Base-by-base conservation (phyloP, 75 land plant genomes). In the Pinus albicaulis region DNA sequence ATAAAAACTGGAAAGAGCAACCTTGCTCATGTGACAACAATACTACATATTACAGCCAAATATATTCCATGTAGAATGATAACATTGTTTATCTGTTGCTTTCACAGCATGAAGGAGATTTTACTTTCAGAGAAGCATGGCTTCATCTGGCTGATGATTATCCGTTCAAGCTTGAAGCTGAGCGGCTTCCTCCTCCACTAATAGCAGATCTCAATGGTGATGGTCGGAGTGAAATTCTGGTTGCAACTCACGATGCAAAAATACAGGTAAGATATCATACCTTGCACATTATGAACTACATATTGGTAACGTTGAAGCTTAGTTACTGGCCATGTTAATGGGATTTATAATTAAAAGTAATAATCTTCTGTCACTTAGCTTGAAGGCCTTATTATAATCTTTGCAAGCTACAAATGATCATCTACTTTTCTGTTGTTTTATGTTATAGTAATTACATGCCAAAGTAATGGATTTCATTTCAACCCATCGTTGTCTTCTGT, bases 161-260 rank as follows among this genome's bases (percentile, higher is more conserved):
- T 69, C 93, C 95, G 3, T 85, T 96, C 55, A 90, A 90, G 77
- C 89, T 87, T 72, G 99, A 96, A 59, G 90, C 90, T 11, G 98
- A 96, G 70, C 91, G 93, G 24, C 90, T 96, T 41, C 99, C 99
- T 34, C 93, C 93, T 1, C 99, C 99, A 0, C 34, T 94, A 16
- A 92, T 96, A 36, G 87, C 92, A 66, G 99, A 96, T 85, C 84
- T 96, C 0, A 96, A 96, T 81, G 99, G 95, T 34, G 99, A 96
- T 77, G 99, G 99, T n/a, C 88, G 80, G 36, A 90, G 63, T 41
- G 99, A 96, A 80, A 85, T 96, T 76, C 84, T 96, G 62, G 88
- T 96, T 13, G 98, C 98, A 26, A 94, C 98, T 23, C 89, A 90
- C 44, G 98, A 96, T 75, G 95, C 97, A 72, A 90, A 94, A 76